Conservation (phyloP, 2,329 filamentous ascomycete species). For the Neoscytalidium dimidiatum region DNA sequence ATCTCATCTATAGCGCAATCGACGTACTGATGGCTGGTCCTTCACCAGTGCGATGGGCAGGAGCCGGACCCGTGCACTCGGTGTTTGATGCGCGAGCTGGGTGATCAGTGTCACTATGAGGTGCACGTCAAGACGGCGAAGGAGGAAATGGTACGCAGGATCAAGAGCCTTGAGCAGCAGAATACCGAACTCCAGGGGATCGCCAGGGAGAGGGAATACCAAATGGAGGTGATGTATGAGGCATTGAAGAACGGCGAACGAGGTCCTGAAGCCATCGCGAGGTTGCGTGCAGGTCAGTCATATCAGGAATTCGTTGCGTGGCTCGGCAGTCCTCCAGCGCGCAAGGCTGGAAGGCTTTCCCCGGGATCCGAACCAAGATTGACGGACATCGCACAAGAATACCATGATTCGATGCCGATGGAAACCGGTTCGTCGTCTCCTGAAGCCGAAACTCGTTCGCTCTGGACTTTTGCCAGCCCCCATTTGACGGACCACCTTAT, state of each 20-base stretch:
- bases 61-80: constrained; percentile 27
- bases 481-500: constrained; percentile 29
- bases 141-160: constrained; percentile 30
- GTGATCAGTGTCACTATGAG: constrained; percentile 30
- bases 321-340: constrained; percentile 22
- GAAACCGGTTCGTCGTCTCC: background rate
- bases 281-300: constrained; percentile 24
- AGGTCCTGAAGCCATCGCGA: constrained; percentile 25
- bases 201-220: constrained; percentile 22
- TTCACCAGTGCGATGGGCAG: constrained; percentile 30
- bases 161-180: constrained; percentile 27
- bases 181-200: constrained; percentile 25
- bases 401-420: background rate
- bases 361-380: constrained; percentile 22
- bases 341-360: constrained; percentile 14
- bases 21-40: background rate
- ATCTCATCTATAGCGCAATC: background rate
- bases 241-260: constrained; percentile 25
- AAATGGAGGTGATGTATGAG: constrained; percentile 25
- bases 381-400: constrained; percentile 21
- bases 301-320: constrained; percentile 26
- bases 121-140: constrained; percentile 33
- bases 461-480: constrained; percentile 28
- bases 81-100: constrained; percentile 26
- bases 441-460: background rate